These are phyloP conservation scores for Schoenoplectus tabernaemontani DNA, from an alignment of 202 grass and related monocot genomes.

Conservation along the genomic window DNA sequence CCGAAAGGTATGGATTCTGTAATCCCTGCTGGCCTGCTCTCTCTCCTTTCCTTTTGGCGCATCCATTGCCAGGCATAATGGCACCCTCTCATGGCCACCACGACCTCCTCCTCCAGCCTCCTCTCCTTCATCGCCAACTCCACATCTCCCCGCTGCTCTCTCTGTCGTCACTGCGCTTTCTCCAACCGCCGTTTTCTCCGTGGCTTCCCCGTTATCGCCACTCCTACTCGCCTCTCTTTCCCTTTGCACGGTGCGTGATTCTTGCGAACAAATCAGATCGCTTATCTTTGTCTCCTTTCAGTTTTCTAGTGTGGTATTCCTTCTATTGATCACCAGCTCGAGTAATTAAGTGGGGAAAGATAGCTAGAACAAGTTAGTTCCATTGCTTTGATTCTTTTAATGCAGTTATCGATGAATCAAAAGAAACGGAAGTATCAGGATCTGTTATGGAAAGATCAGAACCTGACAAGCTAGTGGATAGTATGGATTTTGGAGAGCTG, in stretches of 20 bases:
- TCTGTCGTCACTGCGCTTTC: not conserved
- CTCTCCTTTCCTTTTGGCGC: conserved; percentile 31
- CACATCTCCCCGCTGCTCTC: conserved; percentile 14
- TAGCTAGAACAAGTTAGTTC: not conserved
- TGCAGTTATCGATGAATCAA: conserved; percentile 72
- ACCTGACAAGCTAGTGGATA: conserved; percentile 60
- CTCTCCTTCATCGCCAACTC: conserved; percentile 31
- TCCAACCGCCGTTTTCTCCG: not conserved
- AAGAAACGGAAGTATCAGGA: conserved; percentile 27
- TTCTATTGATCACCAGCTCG: not conserved
- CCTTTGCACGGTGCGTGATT: conserved; percentile 40
- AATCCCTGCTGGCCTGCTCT: not conserved
- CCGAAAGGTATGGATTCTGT: conserved; percentile 25
- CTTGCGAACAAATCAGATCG: not conserved
- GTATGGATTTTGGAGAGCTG: conserved; percentile 70
- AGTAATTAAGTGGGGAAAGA: not conserved
- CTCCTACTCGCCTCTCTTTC: conserved; percentile 18
- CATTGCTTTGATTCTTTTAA: not conserved
- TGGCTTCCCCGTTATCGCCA: not conserved
- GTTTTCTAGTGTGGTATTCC: not conserved
- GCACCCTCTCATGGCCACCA: conserved; percentile 52
- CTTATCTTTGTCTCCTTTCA: not conserved
- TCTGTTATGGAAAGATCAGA: conserved; percentile 32
- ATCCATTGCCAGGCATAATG: conserved; percentile 35
- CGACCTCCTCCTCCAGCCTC: conserved; percentile 40